Evolutionary conservation across 2,329 filamentous ascomycete species (phyloP), one percentile per base, ranked within the genome.

Genomic region (Botrytis deweyae): DNA sequence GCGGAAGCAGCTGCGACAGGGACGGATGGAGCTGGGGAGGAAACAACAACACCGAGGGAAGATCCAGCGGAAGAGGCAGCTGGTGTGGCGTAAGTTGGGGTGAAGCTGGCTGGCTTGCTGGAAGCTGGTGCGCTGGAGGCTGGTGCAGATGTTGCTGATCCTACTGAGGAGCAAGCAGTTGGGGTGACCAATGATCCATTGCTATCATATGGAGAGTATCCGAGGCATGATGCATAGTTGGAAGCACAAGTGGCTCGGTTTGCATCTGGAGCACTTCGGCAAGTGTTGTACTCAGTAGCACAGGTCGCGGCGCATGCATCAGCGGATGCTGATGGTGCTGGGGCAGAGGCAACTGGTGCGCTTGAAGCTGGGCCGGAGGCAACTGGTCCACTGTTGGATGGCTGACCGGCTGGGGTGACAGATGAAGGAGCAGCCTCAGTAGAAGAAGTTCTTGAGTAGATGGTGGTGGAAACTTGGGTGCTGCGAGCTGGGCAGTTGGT

Each of bases 401-500:
- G 65, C 25, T 58, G 20, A 25, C 65, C 58, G 4, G n/a, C 66
- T 70, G 66, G 58, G 44, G 59, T 72, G 20, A 55, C 44, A 36
- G 66, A 65, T 10, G 70, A 52, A 22, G 20, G 29, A 18, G 33
- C 40, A 22, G 64, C 59, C n/a, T 67, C 55, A 18, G 72, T 49
- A 1, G 70, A 38, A n/a, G 70, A 40, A 10, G 71, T 40, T 29
- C 40, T 61, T 46, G 63, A 36, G 63, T 72, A 72, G 29, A 63
- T 49, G 33, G 72, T 70, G 59, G 63, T 44, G 10, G 68, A 59
- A 18, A 70, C 72, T 5, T 69, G 44, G 49, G 72, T 75, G 68
- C 64, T 65, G 65, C 68, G 64, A 36, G 68, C 69, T 62, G 74
- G 74, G 69, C 69, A 74, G 52, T 74, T 42, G 52, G 73, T 74